Percentiles rank a stretch among this genome's conserved stretches.
Evolutionary conservation across 75 land plant genomes (phyloP).

Genomic region (Selaginella moellendorffii): DNA sequence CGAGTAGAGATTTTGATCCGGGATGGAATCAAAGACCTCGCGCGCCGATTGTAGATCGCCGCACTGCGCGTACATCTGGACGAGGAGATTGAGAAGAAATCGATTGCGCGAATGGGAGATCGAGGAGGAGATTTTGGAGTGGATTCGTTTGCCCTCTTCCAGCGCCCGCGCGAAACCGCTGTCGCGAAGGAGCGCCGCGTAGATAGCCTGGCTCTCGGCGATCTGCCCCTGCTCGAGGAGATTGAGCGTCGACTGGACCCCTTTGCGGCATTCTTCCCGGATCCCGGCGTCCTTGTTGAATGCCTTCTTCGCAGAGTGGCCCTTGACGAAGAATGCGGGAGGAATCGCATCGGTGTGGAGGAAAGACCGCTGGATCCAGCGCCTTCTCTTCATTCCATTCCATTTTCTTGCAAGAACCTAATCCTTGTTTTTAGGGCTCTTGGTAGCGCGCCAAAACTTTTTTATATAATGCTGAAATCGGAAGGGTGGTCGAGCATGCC

Average conservation of each 20-base stretch:
- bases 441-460: too few relatives aligned
- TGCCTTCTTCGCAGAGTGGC: neutral
- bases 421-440: too few relatives aligned
- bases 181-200: neutral
- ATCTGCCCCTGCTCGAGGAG: neutral
- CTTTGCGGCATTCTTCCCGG: neutral
- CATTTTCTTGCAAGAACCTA: too few relatives aligned
- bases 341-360: too few relatives aligned
- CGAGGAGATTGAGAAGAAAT: neutral
- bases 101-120: neutral
- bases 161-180: neutral
- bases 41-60: neutral
- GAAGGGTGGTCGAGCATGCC: too few relatives aligned
- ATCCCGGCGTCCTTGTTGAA: neutral
- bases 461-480: too few relatives aligned
- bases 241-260: neutral
- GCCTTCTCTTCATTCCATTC: too few relatives aligned
- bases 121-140: neutral
- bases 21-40: neutral
- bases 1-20: neutral
- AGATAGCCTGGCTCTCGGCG: neutral
- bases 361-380: too few relatives aligned
- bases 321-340: neutral
- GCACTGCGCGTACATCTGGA: constrained; percentile 7
- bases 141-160: neutral